Evolutionary conservation across 495 filamentous ascomycete genomes (phyloP).

Genomic region (Pyrenula massariospora): DNA sequence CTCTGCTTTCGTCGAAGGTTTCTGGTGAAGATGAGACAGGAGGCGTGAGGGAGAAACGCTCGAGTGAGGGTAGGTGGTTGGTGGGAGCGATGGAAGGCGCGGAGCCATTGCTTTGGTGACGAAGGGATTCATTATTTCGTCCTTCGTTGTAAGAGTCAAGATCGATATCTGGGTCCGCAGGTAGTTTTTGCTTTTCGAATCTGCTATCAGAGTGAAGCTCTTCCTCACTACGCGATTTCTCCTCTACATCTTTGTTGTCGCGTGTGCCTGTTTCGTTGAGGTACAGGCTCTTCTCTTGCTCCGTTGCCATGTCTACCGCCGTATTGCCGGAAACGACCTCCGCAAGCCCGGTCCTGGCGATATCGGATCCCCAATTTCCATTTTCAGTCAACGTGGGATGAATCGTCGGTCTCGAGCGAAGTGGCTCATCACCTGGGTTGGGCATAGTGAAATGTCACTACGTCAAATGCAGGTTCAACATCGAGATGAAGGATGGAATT

Average conservation of each 20-base stretch:
- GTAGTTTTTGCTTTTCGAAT: neutral
- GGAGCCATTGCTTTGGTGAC: neutral
- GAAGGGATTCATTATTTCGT: neutral
- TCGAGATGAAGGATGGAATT: neutral
- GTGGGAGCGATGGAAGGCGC: neutral
- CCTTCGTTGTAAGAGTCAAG: neutral
- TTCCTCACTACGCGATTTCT: neutral
- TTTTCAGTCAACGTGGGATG: neutral
- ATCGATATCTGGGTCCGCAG: neutral
- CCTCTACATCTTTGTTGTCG: neutral
- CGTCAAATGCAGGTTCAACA: neutral
- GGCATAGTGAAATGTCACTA: neutral
- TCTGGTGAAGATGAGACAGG: neutral
- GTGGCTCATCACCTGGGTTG: neutral
- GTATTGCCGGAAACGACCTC: neutral
- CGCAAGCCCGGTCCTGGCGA: neutral
- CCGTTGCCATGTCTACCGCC: neutral
- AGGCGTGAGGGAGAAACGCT: neutral
- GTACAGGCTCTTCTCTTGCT: neutral
- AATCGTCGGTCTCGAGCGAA: neutral
- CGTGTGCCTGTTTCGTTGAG: neutral
- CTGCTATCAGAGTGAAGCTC: neutral
- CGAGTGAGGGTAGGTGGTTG: neutral
- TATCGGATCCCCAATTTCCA: neutral
- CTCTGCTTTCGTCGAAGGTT: neutral